phyloP scores from a whole-genome alignment of 495 filamentous ascomycete species.

The Aspergillus wentii region DNA sequence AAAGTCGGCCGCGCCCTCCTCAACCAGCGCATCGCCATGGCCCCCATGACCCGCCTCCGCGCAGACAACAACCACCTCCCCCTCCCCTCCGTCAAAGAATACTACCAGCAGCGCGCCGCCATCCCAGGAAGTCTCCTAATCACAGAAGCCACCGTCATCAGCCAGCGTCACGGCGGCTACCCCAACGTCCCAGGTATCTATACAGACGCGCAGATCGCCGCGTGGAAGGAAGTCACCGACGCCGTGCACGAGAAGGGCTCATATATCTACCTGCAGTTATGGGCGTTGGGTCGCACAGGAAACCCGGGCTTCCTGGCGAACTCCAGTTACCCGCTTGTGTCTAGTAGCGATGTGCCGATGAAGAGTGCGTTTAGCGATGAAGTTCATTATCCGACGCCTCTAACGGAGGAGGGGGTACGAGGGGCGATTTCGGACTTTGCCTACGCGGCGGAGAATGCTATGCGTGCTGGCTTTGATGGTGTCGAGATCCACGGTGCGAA shows the following conservation, averaged over 20 bases:
- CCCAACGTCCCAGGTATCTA: slow-evolving; percentile 60
- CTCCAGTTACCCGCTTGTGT: slow-evolving; percentile 3
- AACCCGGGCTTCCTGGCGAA: slow-evolving; percentile 31
- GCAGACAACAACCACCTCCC: slow-evolving; percentile 28
- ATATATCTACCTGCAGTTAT: slow-evolving; percentile 62
- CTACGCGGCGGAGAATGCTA: slow-evolving; percentile 53
- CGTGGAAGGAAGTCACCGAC: slow-evolving; percentile 57
- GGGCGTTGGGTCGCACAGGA: slow-evolving; percentile 59
- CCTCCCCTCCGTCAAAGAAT: slow-evolving; percentile 33
- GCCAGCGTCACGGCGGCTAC: slow-evolving; percentile 41
- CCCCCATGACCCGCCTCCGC: slow-evolving; percentile 48
- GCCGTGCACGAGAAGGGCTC: slow-evolving; percentile 59
- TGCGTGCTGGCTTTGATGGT: slow-evolving; percentile 70
- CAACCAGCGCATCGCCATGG: slow-evolving; percentile 45
- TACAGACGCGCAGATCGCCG: slow-evolving; percentile 49
- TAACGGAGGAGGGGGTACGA: slow-evolving; percentile 54
- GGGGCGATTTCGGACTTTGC: slow-evolving; percentile 49
- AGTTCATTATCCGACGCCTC: slow-evolving; percentile 31
- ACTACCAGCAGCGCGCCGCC: slow-evolving; percentile 49
- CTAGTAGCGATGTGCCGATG: slow-evolving; percentile 38
- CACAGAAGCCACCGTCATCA: slow-evolving; percentile 62
- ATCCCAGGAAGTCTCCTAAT: slow-evolving; percentile 46
- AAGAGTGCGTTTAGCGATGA: not conserved
- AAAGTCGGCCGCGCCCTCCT: slow-evolving; percentile 37
- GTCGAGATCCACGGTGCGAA: slow-evolving; percentile 73